A percentile compares a stretch with the other conserved stretches of the same genome.
Conservation (phyloP, 2,329 filamentous ascomycete species). For the Chalaropsis thielavioides region DNA sequence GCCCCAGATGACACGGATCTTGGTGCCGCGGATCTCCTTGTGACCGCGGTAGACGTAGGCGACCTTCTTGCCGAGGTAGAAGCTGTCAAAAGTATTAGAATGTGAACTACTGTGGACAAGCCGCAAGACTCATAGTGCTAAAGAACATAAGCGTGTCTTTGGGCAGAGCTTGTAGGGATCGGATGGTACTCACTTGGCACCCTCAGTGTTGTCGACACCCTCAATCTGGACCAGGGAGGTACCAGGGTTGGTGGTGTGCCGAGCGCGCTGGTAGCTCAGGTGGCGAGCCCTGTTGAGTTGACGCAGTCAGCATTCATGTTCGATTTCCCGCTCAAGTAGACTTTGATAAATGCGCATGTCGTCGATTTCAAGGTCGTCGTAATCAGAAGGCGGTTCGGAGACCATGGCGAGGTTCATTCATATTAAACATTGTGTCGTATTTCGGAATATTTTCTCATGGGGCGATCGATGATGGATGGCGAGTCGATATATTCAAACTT, state of each 20-base stretch:
- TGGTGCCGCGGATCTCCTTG: constrained; percentile 90
- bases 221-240: constrained; percentile 97
- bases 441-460: not conserved
- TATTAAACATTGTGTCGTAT: not conserved
- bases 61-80: constrained; percentile 98
- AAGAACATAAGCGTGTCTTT: not conserved
- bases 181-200: constrained; percentile 57
- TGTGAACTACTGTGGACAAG: not conserved
- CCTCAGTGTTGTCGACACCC: constrained; percentile 81
- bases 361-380: constrained; percentile 12
- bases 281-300: constrained; percentile 64
- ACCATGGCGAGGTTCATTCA: not conserved
- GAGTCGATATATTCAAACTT: constrained; percentile 1
- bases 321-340: not conserved
- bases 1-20: constrained; percentile 98
- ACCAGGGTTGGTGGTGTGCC: constrained; percentile 79
- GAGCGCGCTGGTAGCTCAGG: constrained; percentile 92
- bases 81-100: constrained; percentile 35
- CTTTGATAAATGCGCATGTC: constrained; percentile 16
- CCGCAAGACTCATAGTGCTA: not conserved
- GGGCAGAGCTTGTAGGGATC: not conserved
- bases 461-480: no score
- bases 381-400: not conserved
- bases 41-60: constrained; percentile 96
- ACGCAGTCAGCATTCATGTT: constrained; percentile 18